Evolutionary conservation across 805 yeast species (phyloP).

Genomic region (Ogataea sp.): DNA sequence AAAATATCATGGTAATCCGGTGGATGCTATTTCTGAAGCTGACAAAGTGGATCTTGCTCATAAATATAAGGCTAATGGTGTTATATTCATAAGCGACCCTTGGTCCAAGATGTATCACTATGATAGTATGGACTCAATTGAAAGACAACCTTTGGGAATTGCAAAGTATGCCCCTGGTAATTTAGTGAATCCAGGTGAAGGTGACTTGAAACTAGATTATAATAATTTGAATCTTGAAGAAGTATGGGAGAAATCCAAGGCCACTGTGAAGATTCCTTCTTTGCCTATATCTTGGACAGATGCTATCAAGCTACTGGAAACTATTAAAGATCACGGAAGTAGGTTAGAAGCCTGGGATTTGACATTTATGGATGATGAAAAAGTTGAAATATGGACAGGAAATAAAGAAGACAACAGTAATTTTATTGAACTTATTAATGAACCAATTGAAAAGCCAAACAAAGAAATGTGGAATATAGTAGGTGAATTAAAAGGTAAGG

Average conservation of each 20-base stretch:
- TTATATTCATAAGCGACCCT: slow-evolving; percentile 55
- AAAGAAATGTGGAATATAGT: slow-evolving; percentile 75
- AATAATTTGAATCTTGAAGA: slow-evolving; percentile 29
- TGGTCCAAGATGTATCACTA: slow-evolving; percentile 9
- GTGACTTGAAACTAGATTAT: slow-evolving; percentile 24
- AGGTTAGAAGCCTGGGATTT: slow-evolving; percentile 28
- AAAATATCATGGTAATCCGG: slow-evolving; percentile 40
- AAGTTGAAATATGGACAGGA: slow-evolving; percentile 39
- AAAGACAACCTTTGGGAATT: slow-evolving; percentile 45
- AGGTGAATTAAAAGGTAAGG: slow-evolving; percentile 72
- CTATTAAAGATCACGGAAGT: slow-evolving; percentile 30
- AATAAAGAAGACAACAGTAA: slow-evolving; percentile 14
- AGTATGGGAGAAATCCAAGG: slow-evolving; percentile 35
- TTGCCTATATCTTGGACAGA: slow-evolving; percentile 74
- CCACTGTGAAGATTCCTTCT: slow-evolving; percentile 66
- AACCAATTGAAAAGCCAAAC: slow-evolving; percentile 36
- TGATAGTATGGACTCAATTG: slow-evolving; percentile 37
- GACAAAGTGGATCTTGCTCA: slow-evolving; percentile 50
- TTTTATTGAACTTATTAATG: slow-evolving; percentile 22
- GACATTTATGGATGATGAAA: slow-evolving; percentile 9
- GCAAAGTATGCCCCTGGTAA: slow-evolving; percentile 68
- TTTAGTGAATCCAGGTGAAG: slow-evolving; percentile 61
- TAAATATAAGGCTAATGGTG: slow-evolving; percentile 49
- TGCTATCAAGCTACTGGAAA: slow-evolving; percentile 36
- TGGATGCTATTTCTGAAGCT: slow-evolving; percentile 32